phyloP scores from a whole-genome alignment of 192 early-diverging fungal genomes.

The Coemansia sp. region DNA sequence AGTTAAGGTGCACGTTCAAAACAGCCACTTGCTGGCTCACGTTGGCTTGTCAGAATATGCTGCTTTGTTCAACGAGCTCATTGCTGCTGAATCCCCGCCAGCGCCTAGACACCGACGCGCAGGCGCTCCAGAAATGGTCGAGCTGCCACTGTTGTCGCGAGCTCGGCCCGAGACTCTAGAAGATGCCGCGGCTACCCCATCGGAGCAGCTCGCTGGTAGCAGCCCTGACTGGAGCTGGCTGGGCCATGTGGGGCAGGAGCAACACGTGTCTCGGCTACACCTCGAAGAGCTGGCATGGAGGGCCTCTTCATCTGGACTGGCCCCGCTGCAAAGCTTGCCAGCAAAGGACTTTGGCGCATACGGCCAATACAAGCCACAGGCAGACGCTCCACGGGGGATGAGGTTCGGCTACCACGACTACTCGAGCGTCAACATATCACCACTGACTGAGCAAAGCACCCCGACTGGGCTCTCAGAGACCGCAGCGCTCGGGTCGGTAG shows the following conservation, averaged over 20 bases:
- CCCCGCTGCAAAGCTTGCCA: background rate
- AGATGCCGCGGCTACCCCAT: background rate
- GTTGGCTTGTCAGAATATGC: slow-evolving; percentile 2
- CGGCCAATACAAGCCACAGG: slow-evolving; percentile 1
- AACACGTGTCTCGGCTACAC: background rate
- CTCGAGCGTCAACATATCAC: background rate
- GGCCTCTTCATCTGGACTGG: background rate
- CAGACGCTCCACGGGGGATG: slow-evolving; percentile 1
- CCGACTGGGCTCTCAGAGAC: background rate
- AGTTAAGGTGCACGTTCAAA: background rate
- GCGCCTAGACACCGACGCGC: background rate
- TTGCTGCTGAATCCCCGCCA: background rate
- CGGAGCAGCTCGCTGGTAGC: background rate
- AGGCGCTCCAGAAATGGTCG: background rate
- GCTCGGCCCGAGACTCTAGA: too few relatives aligned
- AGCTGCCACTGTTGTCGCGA: background rate
- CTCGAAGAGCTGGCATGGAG: background rate
- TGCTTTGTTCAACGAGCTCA: background rate
- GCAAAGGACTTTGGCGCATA: background rate
- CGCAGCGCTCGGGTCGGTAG: background rate
- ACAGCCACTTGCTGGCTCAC: slow-evolving; percentile 13
- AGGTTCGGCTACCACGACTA: background rate
- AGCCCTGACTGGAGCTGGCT: background rate
- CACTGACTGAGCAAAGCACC: background rate
- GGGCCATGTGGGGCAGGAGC: background rate